phyloP scores from a whole-genome alignment of 176 grass and related monocot species.

The Cenchrus purpureus region DNA sequence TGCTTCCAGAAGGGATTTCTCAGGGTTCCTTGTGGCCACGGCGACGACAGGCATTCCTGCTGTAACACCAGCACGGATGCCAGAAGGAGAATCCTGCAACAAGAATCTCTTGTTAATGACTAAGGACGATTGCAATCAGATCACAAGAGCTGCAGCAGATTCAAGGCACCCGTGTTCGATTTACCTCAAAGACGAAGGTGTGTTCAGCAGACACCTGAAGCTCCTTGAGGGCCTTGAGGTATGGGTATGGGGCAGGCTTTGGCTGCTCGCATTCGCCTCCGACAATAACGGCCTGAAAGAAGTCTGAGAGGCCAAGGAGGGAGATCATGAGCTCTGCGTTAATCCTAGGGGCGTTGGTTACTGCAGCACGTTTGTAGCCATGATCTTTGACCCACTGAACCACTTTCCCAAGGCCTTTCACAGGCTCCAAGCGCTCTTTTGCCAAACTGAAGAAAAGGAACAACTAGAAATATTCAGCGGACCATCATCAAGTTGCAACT shows the following conservation, averaged over 20 bases:
- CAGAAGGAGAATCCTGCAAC: constrained; percentile 74
- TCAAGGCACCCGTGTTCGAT: background rate
- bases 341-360: constrained; percentile 87
- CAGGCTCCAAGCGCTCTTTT: constrained; percentile 60
- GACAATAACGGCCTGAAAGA: constrained; percentile 74
- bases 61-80: constrained; percentile 76
- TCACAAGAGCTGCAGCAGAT: background rate
- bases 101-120: background rate
- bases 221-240: constrained; percentile 78
- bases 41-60: constrained; percentile 74
- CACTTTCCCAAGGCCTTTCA: constrained; percentile 67
- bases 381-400: constrained; percentile 72
- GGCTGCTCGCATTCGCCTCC: constrained; percentile 85
- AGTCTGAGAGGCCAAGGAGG: constrained; percentile 78
- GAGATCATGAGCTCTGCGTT: constrained; percentile 94
- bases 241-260: constrained; percentile 82
- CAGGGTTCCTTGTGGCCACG: constrained; percentile 78
- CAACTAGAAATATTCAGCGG: constrained; percentile 18
- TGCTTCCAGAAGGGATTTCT: constrained; percentile 72
- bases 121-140: background rate
- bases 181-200: constrained; percentile 83
- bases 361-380: constrained; percentile 72
- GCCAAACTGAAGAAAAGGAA: constrained; percentile 57
- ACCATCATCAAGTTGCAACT: background rate
- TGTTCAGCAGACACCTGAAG: constrained; percentile 63